phyloP scores from a whole-genome alignment of 306 rosid genomes.

The Quercus rubra region DNA sequence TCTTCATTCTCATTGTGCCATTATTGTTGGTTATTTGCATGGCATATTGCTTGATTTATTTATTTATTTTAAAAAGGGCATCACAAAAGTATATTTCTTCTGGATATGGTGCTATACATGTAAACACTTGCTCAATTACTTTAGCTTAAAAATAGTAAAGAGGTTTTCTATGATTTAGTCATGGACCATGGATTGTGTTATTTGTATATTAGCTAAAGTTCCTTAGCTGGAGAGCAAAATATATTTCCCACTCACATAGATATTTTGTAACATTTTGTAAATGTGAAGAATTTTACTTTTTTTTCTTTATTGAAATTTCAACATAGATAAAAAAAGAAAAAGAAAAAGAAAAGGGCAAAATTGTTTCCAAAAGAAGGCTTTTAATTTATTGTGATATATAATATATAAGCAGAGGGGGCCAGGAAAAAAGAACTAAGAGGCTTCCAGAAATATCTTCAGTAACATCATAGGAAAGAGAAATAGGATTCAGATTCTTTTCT shows the following conservation, averaged over 20 bases:
- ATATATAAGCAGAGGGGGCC: too few relatives aligned
- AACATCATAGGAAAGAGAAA: not conserved
- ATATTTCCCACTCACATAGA: not conserved
- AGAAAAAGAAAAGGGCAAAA: not conserved
- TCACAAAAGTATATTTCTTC: too few relatives aligned
- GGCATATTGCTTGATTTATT: too few relatives aligned
- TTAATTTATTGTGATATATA: not conserved
- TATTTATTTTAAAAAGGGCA: too few relatives aligned
- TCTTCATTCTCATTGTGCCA: too few relatives aligned
- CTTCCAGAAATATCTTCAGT: not conserved
- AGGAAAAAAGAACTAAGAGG: not conserved
- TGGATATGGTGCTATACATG: too few relatives aligned
- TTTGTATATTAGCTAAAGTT: not conserved
- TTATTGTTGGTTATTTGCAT: too few relatives aligned
- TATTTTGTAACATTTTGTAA: too few relatives aligned
- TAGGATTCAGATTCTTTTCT: conserved; percentile 11
- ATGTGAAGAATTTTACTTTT: too few relatives aligned
- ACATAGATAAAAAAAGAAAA: not conserved
- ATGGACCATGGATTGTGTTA: not conserved
- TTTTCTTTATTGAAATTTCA: not conserved
- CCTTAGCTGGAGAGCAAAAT: not conserved
- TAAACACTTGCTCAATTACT: too few relatives aligned
- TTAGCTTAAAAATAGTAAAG: not conserved
- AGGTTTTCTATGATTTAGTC: not conserved
- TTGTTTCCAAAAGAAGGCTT: not conserved